These are phyloP conservation scores for Sedum album DNA, from an alignment of 164 flowering plant genomes.

Conservation along the genomic window DNA sequence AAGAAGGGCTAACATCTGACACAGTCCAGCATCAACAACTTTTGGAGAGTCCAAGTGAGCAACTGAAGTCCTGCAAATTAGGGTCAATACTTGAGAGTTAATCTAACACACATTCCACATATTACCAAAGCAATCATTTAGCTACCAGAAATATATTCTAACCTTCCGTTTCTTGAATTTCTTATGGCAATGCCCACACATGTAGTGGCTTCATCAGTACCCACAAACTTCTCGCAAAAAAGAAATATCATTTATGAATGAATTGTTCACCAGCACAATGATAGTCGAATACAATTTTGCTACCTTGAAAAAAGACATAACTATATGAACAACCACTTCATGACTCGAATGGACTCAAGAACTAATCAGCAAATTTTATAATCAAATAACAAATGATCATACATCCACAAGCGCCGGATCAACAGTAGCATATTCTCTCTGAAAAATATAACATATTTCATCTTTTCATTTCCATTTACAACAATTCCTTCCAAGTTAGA, in stretches of 20 bases:
- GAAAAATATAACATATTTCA: conserved; percentile 69
- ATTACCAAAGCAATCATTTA: neutral
- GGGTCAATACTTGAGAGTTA: conserved; percentile 8
- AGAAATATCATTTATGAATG: neutral
- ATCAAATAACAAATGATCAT: conserved; percentile 8
- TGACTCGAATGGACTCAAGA: neutral
- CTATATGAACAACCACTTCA: neutral
- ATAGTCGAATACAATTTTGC: neutral
- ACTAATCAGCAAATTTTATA: too few relatives aligned
- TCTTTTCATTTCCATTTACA: conserved; percentile 12
- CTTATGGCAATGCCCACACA: conserved; percentile 83
- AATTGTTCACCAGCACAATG: neutral
- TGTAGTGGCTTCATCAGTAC: conserved; percentile 97
- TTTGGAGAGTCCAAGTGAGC: conserved; percentile 80
- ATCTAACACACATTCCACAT: neutral
- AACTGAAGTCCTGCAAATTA: conserved; percentile 61
- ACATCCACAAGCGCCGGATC: conserved; percentile 79
- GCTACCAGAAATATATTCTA: conserved; percentile 21
- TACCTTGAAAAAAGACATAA: neutral
- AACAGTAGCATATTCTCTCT: conserved; percentile 92
- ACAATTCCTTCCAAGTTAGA: conserved; percentile 23
- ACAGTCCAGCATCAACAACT: conserved; percentile 56
- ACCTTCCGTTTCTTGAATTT: conserved; percentile 63
- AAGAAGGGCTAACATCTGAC: conserved; percentile 57
- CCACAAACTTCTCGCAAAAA: conserved; percentile 43